These are phyloP conservation scores for Backusella macrospora DNA, from an alignment of 192 early-diverging fungal species.

Conservation along the genomic window DNA sequence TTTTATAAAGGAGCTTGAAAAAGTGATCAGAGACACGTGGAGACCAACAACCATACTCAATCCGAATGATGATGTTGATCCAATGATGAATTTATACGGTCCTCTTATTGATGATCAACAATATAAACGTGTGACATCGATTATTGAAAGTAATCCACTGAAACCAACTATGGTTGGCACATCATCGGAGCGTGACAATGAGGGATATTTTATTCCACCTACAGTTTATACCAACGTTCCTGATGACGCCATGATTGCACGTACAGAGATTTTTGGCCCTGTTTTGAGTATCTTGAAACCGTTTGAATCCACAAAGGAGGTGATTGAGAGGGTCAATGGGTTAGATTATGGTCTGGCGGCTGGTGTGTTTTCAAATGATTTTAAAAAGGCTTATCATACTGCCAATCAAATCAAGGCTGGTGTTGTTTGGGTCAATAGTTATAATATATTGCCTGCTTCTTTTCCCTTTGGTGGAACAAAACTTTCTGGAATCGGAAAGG, in stretches of 20 bases:
- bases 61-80: constrained; percentile 27
- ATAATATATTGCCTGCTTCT: constrained; percentile 55
- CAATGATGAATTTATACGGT: constrained; percentile 31
- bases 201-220: constrained; percentile 61
- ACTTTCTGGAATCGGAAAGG: constrained; percentile 62
- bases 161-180: constrained; percentile 39
- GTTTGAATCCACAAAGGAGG: constrained; percentile 51
- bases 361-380: constrained; percentile 55
- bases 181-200: neutral
- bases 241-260: constrained; percentile 46
- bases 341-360: constrained; percentile 56
- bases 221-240: constrained; percentile 58
- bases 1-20: constrained; percentile 58
- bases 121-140: constrained; percentile 53
- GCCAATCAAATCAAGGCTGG: constrained; percentile 50
- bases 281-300: constrained; percentile 56
- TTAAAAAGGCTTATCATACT: constrained; percentile 43
- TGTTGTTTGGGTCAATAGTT: constrained; percentile 63
- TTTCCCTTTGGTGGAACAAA: constrained; percentile 66
- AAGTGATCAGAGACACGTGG: constrained; percentile 40
- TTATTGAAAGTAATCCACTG: constrained; percentile 46
- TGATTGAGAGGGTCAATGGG: constrained; percentile 51
- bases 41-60: constrained; percentile 36
- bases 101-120: constrained; percentile 60
- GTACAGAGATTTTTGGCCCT: constrained; percentile 64